Percentiles rank a stretch among this genome's conserved stretches.
phyloP scores from a whole-genome alignment of 495 filamentous ascomycete species.

The Articulospora tetracladia region DNA sequence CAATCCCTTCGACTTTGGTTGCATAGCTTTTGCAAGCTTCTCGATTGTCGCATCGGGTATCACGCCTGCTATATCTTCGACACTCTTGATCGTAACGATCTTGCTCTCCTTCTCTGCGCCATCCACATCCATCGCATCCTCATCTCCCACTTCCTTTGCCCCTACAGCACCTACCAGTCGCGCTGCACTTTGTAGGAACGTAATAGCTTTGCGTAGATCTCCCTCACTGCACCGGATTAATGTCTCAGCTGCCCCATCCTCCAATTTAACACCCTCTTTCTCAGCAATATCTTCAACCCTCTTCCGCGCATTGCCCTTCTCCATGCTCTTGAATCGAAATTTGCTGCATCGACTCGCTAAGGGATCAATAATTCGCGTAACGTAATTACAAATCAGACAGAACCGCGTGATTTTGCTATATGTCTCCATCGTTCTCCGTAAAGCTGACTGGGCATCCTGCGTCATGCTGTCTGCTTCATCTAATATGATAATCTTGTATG shows the following conservation, averaged over 20 bases:
- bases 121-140: slow-evolving; percentile 54
- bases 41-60: slow-evolving; percentile 75
- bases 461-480: slow-evolving; percentile 99
- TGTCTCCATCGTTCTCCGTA: slow-evolving; percentile 95
- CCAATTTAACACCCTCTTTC: slow-evolving; percentile 68
- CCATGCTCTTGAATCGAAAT: slow-evolving; percentile 95
- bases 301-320: slow-evolving; percentile 71
- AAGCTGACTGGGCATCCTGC: slow-evolving; percentile 91
- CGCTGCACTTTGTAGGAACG: slow-evolving; percentile 89
- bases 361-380: slow-evolving; percentile 96
- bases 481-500: slow-evolving; percentile 97
- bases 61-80: slow-evolving; percentile 96
- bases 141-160: slow-evolving; percentile 35
- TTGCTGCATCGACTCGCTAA: slow-evolving; percentile 90
- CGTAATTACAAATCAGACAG: slow-evolving; percentile 97
- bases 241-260: slow-evolving; percentile 75
- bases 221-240: slow-evolving; percentile 87
- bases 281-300: slow-evolving; percentile 76
- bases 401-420: slow-evolving; percentile 96
- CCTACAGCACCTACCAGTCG: slow-evolving; percentile 63
- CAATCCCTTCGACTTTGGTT: slow-evolving; percentile 59
- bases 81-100: slow-evolving; percentile 66
- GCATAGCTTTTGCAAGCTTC: slow-evolving; percentile 68
- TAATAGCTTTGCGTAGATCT: slow-evolving; percentile 93
- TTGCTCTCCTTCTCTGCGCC: slow-evolving; percentile 17